Evolutionary conservation across 805 yeast species (phyloP), one percentile per base, ranked within the genome.

Genomic region (Saccharomycopsis fibuligera): DNA sequence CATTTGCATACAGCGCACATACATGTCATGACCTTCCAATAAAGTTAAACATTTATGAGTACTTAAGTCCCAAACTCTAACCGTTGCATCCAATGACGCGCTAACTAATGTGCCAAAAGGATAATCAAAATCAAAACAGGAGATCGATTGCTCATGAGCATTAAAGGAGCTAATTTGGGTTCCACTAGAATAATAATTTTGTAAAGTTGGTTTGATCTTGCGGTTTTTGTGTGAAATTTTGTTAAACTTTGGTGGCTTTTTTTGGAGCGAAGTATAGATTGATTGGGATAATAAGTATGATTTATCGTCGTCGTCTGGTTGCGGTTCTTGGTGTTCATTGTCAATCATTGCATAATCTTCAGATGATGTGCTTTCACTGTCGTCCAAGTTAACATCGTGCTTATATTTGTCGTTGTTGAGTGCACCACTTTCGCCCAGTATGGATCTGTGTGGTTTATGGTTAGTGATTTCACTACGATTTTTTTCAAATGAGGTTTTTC

Each of bases 51-150:
- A 50, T 42, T 45, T 50, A 12, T 43, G 38, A 50, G 75, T 69
- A 35, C 82, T 75, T 57, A 84, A 63, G 67, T 89, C 95, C 96
- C 96, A 89, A 3, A 89, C 84, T 54, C 83, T 74, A 3, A 88
- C 83, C 0, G 84, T 77, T 60, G 82, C 86, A 61, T 88, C 96
- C 56, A 79, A 66, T 10, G 88, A 78, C 0, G 96, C 87, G 14
- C 90, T 76, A 1, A 88, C 90, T 62, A 87, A 57, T 1, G 79
- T 79, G 2, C 89, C 90, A 63, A 81, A 84, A 12, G 91, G 91
- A 22, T 74, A 68, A 59, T 83, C 88, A 60, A 84, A 83, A 54
- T 81, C 89, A 50, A 84, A 60, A 30, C 79, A 70, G 1, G 78
- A 72, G 21, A 85, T 68, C 2, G 75, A 54, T 39, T 72, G 77